Percentiles rank a stretch among this genome's conserved stretches.
Evolutionary conservation across 164 flowering plant genomes (phyloP).

Genomic region (Kalanchoe fedtschenkoi): DNA sequence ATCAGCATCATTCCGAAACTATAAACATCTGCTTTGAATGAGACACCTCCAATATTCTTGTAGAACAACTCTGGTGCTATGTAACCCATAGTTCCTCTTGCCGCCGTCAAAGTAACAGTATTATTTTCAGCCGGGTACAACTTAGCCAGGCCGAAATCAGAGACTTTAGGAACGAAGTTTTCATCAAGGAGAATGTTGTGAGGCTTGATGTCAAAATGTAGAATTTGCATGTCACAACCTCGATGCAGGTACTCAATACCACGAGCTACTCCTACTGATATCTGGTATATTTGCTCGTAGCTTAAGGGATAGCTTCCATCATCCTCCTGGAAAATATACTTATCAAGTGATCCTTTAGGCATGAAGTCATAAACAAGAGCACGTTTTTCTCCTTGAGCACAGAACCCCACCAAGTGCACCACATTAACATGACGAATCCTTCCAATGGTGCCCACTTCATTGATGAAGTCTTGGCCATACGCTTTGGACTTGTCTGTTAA

Average conservation of each 20-base stretch:
- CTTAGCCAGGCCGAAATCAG: neutral
- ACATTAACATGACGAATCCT: conserved; percentile 2
- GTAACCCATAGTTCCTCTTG: neutral
- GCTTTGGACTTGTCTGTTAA: neutral
- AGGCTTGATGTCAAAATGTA: conserved; percentile 2
- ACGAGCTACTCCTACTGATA: neutral
- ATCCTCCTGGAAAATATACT: neutral
- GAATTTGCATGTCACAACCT: neutral
- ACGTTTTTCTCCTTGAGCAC: neutral
- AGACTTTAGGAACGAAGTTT: neutral
- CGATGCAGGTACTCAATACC: conserved; percentile 2
- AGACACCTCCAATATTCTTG: neutral
- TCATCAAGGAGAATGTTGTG: neutral
- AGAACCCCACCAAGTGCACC: neutral
- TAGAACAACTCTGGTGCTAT: neutral
- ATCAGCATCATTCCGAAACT: neutral
- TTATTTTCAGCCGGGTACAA: neutral
- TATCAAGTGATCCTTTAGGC: neutral
- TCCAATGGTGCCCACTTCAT: neutral
- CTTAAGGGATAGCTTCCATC: neutral
- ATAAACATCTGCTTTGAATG: neutral
- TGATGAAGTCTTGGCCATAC: neutral
- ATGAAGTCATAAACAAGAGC: conserved; percentile 1
- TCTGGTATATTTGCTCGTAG: neutral
- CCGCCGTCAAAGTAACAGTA: neutral